phyloP scores from a whole-genome alignment of 1,139 yeast genomes.

The Magnusiomyces tetraspermus region DNA sequence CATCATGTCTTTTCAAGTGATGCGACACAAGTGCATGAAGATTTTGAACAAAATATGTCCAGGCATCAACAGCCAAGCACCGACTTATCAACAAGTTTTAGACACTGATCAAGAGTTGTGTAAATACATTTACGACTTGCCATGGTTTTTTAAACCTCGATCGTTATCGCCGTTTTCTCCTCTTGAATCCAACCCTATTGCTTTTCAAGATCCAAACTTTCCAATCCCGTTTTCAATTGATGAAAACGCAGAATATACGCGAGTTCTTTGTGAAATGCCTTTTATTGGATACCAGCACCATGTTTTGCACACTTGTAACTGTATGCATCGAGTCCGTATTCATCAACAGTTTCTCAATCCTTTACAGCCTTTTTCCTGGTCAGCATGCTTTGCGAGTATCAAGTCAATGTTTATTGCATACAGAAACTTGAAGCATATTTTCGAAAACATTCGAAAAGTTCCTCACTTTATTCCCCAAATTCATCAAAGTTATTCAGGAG shows the following conservation, averaged over 20 bases:
- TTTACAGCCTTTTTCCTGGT: slow-evolving; percentile 26
- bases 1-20: slow-evolving; percentile 26
- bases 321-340: slow-evolving; percentile 27
- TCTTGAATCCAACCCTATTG: neutral
- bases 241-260: slow-evolving; percentile 20
- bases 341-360: slow-evolving; percentile 25
- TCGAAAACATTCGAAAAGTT: slow-evolving; percentile 18
- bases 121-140: slow-evolving; percentile 17
- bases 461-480: slow-evolving; percentile 24
- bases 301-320: slow-evolving; percentile 27
- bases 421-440: slow-evolving; percentile 19
- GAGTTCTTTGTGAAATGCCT: slow-evolving; percentile 12
- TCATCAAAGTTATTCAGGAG: slow-evolving; percentile 27
- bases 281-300: slow-evolving; percentile 26
- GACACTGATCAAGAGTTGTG: slow-evolving; percentile 25
- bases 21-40: slow-evolving; percentile 25
- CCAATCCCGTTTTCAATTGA: neutral
- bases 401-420: slow-evolving; percentile 24
- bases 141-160: slow-evolving; percentile 26
- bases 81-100: slow-evolving; percentile 20
- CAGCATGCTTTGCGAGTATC: slow-evolving; percentile 24
- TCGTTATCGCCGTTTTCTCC: neutral
- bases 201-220: neutral
- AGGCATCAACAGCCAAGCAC: slow-evolving; percentile 7
- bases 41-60: slow-evolving; percentile 24